A percentile compares a stretch with the other conserved stretches of the same genome.
phyloP scores from a whole-genome alignment of 331 rosid genomes.

The Phaseolus coccineus region DNA sequence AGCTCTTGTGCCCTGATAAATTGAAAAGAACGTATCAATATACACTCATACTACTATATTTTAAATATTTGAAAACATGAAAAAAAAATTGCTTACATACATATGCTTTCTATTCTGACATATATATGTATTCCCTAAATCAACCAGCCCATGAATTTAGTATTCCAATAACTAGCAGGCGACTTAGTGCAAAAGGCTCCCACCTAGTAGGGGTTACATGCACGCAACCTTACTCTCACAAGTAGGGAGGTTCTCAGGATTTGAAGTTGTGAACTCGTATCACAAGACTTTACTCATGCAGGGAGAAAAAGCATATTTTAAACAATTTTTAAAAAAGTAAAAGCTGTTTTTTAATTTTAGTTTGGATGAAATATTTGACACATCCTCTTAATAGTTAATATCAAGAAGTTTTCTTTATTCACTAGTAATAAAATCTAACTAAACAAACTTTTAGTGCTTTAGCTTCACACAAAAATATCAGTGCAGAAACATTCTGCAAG shows the following conservation, averaged over 20 bases:
- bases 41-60: neutral
- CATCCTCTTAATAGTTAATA: neutral
- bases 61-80: neutral
- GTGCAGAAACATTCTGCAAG: neutral
- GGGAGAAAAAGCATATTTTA: neutral
- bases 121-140: too few relatives aligned
- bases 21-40: constrained; percentile 38
- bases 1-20: constrained; percentile 43
- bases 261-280: neutral
- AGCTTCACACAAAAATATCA: neutral
- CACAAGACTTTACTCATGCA: neutral
- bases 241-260: neutral
- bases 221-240: neutral
- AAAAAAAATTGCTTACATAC: neutral
- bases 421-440: neutral
- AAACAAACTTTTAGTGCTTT: neutral
- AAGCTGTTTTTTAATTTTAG: neutral
- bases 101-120: neutral
- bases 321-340: too few relatives aligned
- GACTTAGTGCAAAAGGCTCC: too few relatives aligned
- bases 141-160: too few relatives aligned
- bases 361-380: neutral
- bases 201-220: too few relatives aligned
- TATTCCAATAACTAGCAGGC: too few relatives aligned
- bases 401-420: neutral